Conservation (phyloP, 208 protist genomes). For the Trypanosoma platydactyli region DNA sequence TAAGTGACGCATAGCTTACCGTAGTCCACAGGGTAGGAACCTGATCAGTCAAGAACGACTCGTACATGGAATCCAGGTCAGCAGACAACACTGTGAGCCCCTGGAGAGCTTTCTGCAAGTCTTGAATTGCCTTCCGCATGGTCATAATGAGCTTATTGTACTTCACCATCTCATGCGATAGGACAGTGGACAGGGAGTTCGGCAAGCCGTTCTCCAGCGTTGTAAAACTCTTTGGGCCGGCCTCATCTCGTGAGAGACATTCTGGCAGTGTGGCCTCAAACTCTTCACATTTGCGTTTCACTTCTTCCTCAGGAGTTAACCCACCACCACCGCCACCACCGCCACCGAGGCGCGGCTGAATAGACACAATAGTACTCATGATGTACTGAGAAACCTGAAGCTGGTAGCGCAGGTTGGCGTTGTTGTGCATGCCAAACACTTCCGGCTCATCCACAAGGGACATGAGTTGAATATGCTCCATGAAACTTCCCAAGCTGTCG, state of each 20-base stretch:
- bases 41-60: constrained; percentile 93
- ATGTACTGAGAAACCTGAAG: constrained; percentile 92
- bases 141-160: constrained; percentile 96
- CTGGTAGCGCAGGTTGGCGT: constrained; percentile 97
- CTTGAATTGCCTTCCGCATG: constrained; percentile 83
- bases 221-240: constrained; percentile 86
- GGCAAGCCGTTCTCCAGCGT: constrained; percentile 90
- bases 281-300: constrained; percentile 89
- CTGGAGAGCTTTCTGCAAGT: constrained; percentile 95
- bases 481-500: constrained; percentile 58
- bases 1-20: constrained; percentile 96
- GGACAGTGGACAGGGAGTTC: constrained; percentile 96
- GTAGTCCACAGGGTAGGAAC: constrained; percentile 94
- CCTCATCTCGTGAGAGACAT: constrained; percentile 73
- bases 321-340: constrained; percentile 27
- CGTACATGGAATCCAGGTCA: constrained; percentile 96
- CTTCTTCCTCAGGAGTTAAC: constrained; percentile 88
- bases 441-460: constrained; percentile 92
- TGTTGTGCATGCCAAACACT: constrained; percentile 97
- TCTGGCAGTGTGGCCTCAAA: constrained; percentile 81
- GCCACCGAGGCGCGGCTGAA: constrained; percentile 87
- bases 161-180: constrained; percentile 95
- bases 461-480: constrained; percentile 87
- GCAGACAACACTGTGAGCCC: constrained; percentile 97
- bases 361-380: constrained; percentile 86